Evolutionary conservation across 73 alveolate genomes (phyloP).

Genomic region (Paramecium octaurelia): DNA sequence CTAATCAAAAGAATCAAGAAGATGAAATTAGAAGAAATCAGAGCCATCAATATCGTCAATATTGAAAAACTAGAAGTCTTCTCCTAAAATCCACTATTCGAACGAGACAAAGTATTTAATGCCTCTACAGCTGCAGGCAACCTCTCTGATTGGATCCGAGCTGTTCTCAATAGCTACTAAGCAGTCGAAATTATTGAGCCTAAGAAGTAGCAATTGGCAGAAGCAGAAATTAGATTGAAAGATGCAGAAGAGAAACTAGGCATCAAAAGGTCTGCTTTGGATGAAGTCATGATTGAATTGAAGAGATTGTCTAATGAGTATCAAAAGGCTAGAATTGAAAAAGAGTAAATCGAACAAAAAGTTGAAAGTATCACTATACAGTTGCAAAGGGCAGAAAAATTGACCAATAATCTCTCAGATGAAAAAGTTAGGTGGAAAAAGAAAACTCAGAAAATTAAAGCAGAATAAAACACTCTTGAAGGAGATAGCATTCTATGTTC

Average conservation of each 20-base stretch:
- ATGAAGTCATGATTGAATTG: constrained; percentile 78
- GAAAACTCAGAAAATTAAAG: constrained; percentile 71
- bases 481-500: constrained; percentile 98
- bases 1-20: constrained; percentile 28
- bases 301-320: constrained; percentile 86
- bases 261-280: constrained; percentile 82
- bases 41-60: constrained; percentile 66
- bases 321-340: constrained; percentile 91
- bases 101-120: constrained; percentile 68
- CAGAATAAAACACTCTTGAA: constrained; percentile 82
- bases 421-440: constrained; percentile 94
- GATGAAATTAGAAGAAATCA: constrained; percentile 12
- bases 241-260: constrained; percentile 91
- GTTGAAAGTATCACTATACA: constrained; percentile 74
- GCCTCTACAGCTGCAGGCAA: constrained; percentile 84
- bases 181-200: constrained; percentile 97
- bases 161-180: constrained; percentile 65
- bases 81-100: constrained; percentile 68
- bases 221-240: constrained; percentile 92
- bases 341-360: constrained; percentile 81
- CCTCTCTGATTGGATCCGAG: constrained; percentile 90
- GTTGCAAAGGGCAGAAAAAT: constrained; percentile 96
- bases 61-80: constrained; percentile 68
- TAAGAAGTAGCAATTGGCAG: constrained; percentile 93
- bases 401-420: constrained; percentile 95